These are phyloP conservation scores for Dendrobium chrysotoxum DNA, from an alignment of 106 monocot species.

Conservation along the genomic window DNA sequence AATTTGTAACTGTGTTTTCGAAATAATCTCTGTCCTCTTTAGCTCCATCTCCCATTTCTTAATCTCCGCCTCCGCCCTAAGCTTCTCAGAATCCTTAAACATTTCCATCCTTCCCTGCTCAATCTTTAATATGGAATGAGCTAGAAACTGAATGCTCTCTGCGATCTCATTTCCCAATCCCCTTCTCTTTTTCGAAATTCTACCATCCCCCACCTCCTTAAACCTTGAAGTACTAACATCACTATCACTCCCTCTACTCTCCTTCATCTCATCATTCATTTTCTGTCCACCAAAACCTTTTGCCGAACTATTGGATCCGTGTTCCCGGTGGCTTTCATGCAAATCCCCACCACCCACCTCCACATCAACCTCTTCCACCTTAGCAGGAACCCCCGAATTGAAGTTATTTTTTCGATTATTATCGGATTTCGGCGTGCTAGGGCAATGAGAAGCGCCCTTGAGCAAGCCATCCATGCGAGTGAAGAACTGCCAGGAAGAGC, in stretches of 20 bases:
- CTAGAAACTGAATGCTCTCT: slow-evolving; percentile 54
- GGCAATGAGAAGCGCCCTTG: slow-evolving; percentile 20
- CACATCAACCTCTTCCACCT: slow-evolving; percentile 17
- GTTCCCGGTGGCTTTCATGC: slow-evolving; percentile 18
- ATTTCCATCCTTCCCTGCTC: slow-evolving; percentile 66
- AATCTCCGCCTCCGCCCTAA: slow-evolving; percentile 54
- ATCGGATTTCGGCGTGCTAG: slow-evolving; percentile 6
- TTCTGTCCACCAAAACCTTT: slow-evolving; percentile 4
- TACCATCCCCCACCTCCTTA: neutral
- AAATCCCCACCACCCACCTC: slow-evolving; percentile 16
- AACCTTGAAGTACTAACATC: slow-evolving; percentile 17
- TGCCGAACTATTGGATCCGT: slow-evolving; percentile 36
- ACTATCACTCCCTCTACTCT: slow-evolving; percentile 10
- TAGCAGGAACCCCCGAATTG: slow-evolving; percentile 4
- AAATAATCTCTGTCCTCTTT: slow-evolving; percentile 61
- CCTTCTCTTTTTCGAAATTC: slow-evolving; percentile 27
- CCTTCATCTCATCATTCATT: slow-evolving; percentile 14
- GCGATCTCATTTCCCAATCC: slow-evolving; percentile 22
- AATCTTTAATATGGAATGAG: slow-evolving; percentile 51
- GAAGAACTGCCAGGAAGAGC: slow-evolving; percentile 64
- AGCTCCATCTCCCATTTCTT: slow-evolving; percentile 71
- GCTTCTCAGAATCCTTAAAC: slow-evolving; percentile 53
- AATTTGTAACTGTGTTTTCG: slow-evolving; percentile 66
- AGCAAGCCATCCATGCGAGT: slow-evolving; percentile 44
- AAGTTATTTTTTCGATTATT: neutral